Conservation (phyloP, 768 basidiomycete genomes). For the Mycena olivaceomarginata region DNA sequence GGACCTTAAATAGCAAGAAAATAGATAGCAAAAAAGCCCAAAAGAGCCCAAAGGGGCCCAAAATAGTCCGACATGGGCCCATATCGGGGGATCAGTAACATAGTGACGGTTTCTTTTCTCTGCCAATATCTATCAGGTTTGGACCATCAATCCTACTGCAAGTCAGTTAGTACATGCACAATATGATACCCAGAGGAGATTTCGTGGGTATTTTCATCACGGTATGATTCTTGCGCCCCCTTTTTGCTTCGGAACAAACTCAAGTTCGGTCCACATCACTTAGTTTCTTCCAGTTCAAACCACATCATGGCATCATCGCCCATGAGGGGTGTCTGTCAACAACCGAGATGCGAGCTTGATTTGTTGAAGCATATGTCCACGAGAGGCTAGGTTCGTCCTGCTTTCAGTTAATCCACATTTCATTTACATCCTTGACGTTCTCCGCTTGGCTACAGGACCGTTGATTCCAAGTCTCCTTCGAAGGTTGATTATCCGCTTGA, state of each 20-base stretch:
- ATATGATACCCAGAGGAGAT: no score
- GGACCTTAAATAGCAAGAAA: no score
- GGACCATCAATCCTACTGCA: no score
- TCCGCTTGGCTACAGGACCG: neutral
- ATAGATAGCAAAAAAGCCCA: no score
- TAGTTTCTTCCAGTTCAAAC: neutral
- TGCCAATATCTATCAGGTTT: no score
- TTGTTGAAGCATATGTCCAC: neutral
- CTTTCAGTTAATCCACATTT: neutral
- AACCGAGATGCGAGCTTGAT: neutral
- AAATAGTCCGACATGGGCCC: no score
- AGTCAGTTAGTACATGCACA: no score
- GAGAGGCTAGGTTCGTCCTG: neutral
- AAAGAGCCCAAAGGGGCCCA: no score
- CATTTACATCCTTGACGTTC: no score
- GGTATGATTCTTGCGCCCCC: neutral
- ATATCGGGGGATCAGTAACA: no score
- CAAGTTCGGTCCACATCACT: neutral
- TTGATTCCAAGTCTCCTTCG: neutral
- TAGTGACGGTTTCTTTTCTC: no score
- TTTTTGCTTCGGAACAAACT: neutral
- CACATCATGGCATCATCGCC: neutral
- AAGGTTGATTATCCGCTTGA: neutral
- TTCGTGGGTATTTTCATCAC: neutral
- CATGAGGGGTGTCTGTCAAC: neutral